phyloP scores from a whole-genome alignment of 1,284 basidiomycete genomes.

The Apiotrichum mycotoxinovorans region DNA sequence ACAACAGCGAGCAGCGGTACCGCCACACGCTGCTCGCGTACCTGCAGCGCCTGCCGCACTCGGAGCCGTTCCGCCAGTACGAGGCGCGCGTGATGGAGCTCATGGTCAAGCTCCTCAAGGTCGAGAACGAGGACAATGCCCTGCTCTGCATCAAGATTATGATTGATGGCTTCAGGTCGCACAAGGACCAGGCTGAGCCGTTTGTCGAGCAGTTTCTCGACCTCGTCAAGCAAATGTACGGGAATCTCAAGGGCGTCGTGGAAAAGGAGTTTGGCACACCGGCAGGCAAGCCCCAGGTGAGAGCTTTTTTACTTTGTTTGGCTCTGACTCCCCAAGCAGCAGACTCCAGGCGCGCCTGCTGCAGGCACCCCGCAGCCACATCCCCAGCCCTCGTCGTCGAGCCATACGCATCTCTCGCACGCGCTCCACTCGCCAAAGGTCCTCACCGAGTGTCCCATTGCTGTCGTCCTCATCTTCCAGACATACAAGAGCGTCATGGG shows the following conservation, averaged over 20 bases:
- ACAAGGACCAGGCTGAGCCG: conserved; percentile 68
- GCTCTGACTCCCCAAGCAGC: conserved; percentile 4
- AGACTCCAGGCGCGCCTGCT: conserved; percentile 9
- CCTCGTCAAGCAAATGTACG: conserved; percentile 69
- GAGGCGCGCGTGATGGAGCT: conserved; percentile 65
- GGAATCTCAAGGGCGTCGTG: conserved; percentile 71
- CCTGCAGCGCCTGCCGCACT: conserved; percentile 79
- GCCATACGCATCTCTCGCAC: conserved; percentile 27
- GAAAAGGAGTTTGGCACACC: conserved; percentile 63
- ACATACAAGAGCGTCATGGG: conserved; percentile 64
- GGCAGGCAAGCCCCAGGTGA: conserved; percentile 25
- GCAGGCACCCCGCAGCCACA: conserved; percentile 6
- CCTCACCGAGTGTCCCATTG: conserved; percentile 88
- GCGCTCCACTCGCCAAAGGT: conserved; percentile 86
- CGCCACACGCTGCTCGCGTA: conserved; percentile 82
- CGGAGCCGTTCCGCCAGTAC: conserved; percentile 72
- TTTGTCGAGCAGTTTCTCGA: conserved; percentile 76
- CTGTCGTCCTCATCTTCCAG: conserved; percentile 88
- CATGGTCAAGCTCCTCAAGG: conserved; percentile 75
- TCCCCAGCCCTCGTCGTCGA: conserved; percentile 17
- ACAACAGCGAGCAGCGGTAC: conserved; percentile 73
- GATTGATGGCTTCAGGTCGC: conserved; percentile 61
- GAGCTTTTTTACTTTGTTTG: not conserved
- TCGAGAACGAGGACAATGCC: conserved; percentile 97
- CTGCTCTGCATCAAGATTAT: conserved; percentile 86